Evolutionary conservation across 2,329 filamentous ascomycete genomes (phyloP), one percentile per base, ranked within the genome.

Genomic region (Cladosporium sphaerospermum): DNA sequence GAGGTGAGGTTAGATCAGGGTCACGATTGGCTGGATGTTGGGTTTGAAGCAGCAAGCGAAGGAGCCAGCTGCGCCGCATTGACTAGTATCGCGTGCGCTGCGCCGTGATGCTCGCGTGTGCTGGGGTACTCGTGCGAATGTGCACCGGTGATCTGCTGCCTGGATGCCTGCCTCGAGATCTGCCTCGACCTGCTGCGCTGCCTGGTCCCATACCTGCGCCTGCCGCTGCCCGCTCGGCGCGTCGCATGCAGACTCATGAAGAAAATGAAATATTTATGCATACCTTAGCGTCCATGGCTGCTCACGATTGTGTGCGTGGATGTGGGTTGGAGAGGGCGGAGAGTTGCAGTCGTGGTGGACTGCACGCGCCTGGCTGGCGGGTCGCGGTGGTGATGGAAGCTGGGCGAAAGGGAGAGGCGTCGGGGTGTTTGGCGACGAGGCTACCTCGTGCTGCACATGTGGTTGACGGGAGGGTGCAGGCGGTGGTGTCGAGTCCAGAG

Each of bases 221-320:
- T 36, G 51, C 42, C 28, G 19, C 16, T 28, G 48, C 4, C 23
- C 28, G 33, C 32, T 51, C 33, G 49, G 44, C 39, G 28, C 47
- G 39, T 33, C 46, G 42, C 36, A 39, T 39, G 11, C 13, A 37
- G 44, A 37, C 28, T 36, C 54, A 42, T 6, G 39, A 34, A 39
- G 39, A 5, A 23, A 13, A 51, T 11, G 13, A 33, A 36, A 14
- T n/a, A 14, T 36, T 28, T 44, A n/a, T 42, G 40, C 64, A 64
- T 67, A 75, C 72, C 67, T 74, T 74, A 64, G 72, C 72, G 56
- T 75, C 71, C 72, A 74, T 74, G 57, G 45, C 69, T 62, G 28
- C 39, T 44, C 50, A 41, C 19, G 33, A 48, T 44, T 18, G 48
- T 48, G 41, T 49, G 37, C 36, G 13, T 37, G 23, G n/a, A 32